Conservation (phyloP, 345 rosid species). For the Moringa oleifera region DNA sequence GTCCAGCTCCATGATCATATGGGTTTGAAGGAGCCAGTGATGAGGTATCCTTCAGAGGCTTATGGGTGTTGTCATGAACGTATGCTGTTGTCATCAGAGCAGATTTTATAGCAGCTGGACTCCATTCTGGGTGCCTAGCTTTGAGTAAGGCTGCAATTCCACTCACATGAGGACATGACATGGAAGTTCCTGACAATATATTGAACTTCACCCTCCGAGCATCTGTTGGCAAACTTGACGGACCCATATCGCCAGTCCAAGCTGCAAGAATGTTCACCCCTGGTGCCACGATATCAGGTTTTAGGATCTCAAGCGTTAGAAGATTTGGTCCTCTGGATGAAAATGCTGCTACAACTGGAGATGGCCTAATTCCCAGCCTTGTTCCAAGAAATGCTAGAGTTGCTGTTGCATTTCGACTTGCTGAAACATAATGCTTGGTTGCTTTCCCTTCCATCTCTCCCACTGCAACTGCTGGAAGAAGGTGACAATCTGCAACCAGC, state of each 20-base stretch:
- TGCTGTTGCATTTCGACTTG: conserved; percentile 39
- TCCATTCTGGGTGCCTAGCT: conserved; percentile 90
- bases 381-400: conserved; percentile 48
- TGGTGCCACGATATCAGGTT: conserved; percentile 67
- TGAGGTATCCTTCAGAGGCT: conserved; percentile 63
- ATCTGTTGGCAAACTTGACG: conserved; percentile 76
- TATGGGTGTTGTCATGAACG: conserved; percentile 65
- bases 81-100: conserved; percentile 95
- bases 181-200: conserved; percentile 83
- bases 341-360: conserved; percentile 72
- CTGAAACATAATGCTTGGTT: conserved; percentile 52
- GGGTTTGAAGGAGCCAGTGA: conserved; percentile 46
- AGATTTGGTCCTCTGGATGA: conserved; percentile 73
- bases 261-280: conserved; percentile 81
- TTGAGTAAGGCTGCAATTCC: conserved; percentile 86
- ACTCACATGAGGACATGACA: conserved; percentile 97
- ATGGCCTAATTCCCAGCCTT: conserved; percentile 52
- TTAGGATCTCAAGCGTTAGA: conserved; percentile 51
- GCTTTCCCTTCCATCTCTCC: conserved; percentile 75
- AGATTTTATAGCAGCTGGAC: conserved; percentile 85
- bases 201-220: conserved; percentile 65
- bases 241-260: conserved; percentile 62
- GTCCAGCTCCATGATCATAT: conserved; percentile 85
- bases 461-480: conserved; percentile 74
- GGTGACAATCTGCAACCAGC: conserved; percentile 84